Percentiles rank a stretch among this genome's conserved stretches.
Conservation (phyloP, 768 basidiomycete species). For the Auriculariales sp. region DNA sequence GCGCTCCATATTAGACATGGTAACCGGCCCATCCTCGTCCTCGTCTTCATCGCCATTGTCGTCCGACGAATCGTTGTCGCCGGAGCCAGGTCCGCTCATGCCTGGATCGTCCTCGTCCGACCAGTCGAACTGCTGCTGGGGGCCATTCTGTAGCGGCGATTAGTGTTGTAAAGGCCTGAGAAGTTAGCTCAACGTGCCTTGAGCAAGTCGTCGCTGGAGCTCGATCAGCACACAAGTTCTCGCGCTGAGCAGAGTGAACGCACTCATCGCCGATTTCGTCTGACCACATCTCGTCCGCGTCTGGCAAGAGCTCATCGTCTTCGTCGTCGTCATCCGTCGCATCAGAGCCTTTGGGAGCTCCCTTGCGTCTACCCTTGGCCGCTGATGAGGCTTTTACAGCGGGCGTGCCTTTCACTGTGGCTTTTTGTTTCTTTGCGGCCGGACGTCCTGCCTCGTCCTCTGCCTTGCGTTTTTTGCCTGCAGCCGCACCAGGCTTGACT, state of each 20-base stretch:
- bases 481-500: conserved; percentile 29
- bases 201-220: conserved; percentile 36
- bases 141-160: background rate
- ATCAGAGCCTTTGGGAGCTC: conserved; percentile 14
- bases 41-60: conserved; percentile 32
- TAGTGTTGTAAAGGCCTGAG: background rate
- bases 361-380: conserved; percentile 14
- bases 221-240: too few species aligned
- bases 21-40: conserved; percentile 38
- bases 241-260: too few species aligned
- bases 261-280: conserved; percentile 45
- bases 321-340: conserved; percentile 11
- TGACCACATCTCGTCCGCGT: conserved; percentile 35
- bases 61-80: conserved; percentile 21
- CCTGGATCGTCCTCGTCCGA: conserved; percentile 20
- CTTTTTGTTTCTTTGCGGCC: conserved; percentile 34
- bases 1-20: conserved; percentile 70
- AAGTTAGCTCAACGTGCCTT: conserved; percentile 19
- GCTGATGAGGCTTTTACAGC: background rate
- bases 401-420: conserved; percentile 7
- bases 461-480: conserved; percentile 64
- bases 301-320: conserved; percentile 5
- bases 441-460: conserved; percentile 23
- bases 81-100: conserved; percentile 51
- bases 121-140: conserved; percentile 12